Evolutionary conservation across 345 rosid species (phyloP), one percentile per base, ranked within the genome.

Genomic region (Pseudoturritis turrita): DNA sequence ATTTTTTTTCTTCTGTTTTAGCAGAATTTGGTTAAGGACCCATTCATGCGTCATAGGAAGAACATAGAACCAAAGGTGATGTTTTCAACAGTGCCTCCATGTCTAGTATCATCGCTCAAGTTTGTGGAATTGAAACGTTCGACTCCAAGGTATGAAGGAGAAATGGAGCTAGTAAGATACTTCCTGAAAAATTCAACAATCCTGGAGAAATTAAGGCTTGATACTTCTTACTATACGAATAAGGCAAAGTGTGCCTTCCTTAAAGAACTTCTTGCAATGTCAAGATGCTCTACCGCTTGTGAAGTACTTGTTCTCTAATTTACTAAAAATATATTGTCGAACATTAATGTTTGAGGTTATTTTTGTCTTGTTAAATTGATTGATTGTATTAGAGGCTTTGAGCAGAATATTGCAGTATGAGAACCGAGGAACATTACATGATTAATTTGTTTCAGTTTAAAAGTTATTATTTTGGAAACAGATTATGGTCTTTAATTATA

Each of bases 211-310:
- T 1, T 62, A 15, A 8, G 12, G 5, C 2, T 60, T 40, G 10
- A 28, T 22, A 2, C 0, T 6, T 7, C 0, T 4, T 0, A 3
- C 13, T n/a, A n/a, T n/a, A 29, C 0, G 40, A 29, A 11, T 28
- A 44, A 93, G 88, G 90, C 88, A 15, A 86, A 81, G 64, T 86
- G 86, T 68, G 93, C 72, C 59, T 86, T 87, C 43, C 75, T 91
- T 9, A 84, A 83, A 69, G 94, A 87, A 79, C 94, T 62, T 43
- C 4, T 63, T 17, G 55, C 41, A 63, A 29, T 63, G 29, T 41
- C 55, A 46, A 63, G 55, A 45, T 29, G 18, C 13, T 63, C 29
- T 17, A 63, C 28, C 4, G 1, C 19, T 45, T 63, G 68, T 45
- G 3, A 45, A 31, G 13, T 46, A 10, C 3, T 63, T 41, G 40